Conservation (phyloP, 345 rosid species). For the Litchi chinensis region DNA sequence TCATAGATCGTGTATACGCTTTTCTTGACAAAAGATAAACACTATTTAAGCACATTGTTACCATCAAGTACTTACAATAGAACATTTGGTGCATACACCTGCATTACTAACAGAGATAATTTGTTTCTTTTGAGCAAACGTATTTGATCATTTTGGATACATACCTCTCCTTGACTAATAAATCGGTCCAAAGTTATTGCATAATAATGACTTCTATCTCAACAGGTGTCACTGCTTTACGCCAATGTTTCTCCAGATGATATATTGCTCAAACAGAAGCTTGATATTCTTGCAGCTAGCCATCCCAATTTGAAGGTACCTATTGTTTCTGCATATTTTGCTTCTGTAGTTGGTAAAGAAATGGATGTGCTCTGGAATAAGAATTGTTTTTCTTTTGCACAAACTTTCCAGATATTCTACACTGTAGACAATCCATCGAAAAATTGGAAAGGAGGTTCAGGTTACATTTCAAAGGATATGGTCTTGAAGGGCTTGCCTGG, state of each 20-base stretch:
- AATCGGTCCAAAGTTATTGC: conserved; percentile 8
- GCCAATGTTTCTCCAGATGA: conserved; percentile 96
- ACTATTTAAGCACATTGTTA: background rate
- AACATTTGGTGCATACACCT: background rate
- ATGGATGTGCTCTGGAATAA: background rate
- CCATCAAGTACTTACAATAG: background rate
- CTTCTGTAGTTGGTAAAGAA: background rate
- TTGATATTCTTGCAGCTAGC: conserved; percentile 74
- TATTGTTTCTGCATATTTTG: conserved; percentile 6
- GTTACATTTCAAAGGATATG: conserved; percentile 83
- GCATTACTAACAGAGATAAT: background rate
- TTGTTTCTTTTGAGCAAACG: background rate
- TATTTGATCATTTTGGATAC: background rate
- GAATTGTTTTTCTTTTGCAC: conserved; percentile 7
- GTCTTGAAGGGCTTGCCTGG: conserved; percentile 74
- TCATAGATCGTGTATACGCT: background rate
- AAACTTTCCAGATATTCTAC: conserved; percentile 62
- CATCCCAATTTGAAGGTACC: conserved; percentile 87
- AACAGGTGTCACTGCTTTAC: conserved; percentile 79
- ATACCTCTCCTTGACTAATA: background rate
- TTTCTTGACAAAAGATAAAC: background rate
- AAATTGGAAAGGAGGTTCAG: conserved; percentile 91
- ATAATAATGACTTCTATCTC: background rate
- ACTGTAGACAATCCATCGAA: conserved; percentile 86
- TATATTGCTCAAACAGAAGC: conserved; percentile 86